Evolutionary conservation across 2,329 filamentous ascomycete genomes (phyloP), one percentile per base, ranked within the genome.

Genomic region (Claviceps sp.): DNA sequence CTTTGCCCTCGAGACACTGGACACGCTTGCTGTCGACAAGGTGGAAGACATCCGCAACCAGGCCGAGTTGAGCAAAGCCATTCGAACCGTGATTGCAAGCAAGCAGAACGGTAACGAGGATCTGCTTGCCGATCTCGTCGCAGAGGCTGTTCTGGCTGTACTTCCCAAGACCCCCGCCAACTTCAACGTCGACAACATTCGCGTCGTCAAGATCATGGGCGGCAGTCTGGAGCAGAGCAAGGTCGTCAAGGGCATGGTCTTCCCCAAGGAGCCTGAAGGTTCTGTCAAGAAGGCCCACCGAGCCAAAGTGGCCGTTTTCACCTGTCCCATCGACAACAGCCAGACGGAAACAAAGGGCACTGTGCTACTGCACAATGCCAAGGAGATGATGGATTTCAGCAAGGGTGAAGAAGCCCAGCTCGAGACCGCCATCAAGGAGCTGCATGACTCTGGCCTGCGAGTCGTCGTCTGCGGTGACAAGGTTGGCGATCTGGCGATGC

Each of bases 271-370:
- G 70, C 93, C 93, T n/a, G 85, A 95, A 65, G 90, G 91, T 61
- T 78, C 78, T 16, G 74, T 96, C 67, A 97, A 95, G 78, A 95
- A 94, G 75, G 90, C 85, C 37, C 76, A 72, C 61, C 93, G 88
- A 72, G 91, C 93, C 64, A 97, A 96, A 79, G 93, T 98, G 57
- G 93, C 85, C 58, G 91, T 98, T 54, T 98, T 86, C 77, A 93
- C 89, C 60, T 98, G 93, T 72, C 85, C 93, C 41, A 89, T 98
- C 69, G 93, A 98, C 68, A 89, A 79, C 67, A 89, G 85, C 64
- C 90, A 96, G 74, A 98, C 94, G 42, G 93, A 98, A 75, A 98
- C 93, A 63, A 98, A 98, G 78, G 94, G 94, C 48, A 98, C 93
- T 11, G 93, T 98, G 45, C 78, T 98, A 50, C 72, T 98, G 62